Conservation (phyloP, 164 flowering plant genomes). For the Piper betle region DNA sequence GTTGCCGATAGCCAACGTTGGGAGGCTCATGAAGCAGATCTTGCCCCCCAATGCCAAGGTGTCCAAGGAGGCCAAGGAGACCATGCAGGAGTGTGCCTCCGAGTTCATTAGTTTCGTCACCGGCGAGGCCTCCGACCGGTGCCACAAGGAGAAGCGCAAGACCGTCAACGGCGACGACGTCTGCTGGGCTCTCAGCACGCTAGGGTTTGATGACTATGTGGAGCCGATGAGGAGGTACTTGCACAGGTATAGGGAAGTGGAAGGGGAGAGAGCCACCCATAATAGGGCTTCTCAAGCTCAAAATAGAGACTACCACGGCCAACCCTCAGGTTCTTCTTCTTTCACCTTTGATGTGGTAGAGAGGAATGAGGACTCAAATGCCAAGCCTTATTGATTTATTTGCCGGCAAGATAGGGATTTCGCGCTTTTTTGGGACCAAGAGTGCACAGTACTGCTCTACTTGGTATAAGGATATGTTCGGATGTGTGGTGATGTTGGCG, state of each 20-base stretch:
- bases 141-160: constrained; percentile 69
- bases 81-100: constrained; percentile 74
- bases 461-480: neutral
- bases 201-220: constrained; percentile 64
- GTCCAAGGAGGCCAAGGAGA: constrained; percentile 77
- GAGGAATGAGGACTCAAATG: neutral
- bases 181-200: constrained; percentile 45
- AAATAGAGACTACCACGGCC: neutral
- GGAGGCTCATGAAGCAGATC: constrained; percentile 68
- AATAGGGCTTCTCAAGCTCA: constrained; percentile 17
- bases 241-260: constrained; percentile 44
- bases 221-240: constrained; percentile 49
- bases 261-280: constrained; percentile 40
- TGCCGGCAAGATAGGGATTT: neutral
- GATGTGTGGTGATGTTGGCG: neutral
- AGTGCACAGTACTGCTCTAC: neutral
- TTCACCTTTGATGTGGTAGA: neutral
- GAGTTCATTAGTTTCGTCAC: constrained; percentile 83
- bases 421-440: too few species aligned
- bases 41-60: constrained; percentile 61
- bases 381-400: neutral
- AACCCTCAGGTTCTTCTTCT: neutral
- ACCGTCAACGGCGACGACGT: constrained; percentile 71
- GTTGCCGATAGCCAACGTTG: constrained; percentile 72
- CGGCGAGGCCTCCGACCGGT: constrained; percentile 70